Evolutionary conservation across 1,284 basidiomycete species (phyloP), one percentile per base, ranked within the genome.

Genomic region (Malassezia caprae): DNA sequence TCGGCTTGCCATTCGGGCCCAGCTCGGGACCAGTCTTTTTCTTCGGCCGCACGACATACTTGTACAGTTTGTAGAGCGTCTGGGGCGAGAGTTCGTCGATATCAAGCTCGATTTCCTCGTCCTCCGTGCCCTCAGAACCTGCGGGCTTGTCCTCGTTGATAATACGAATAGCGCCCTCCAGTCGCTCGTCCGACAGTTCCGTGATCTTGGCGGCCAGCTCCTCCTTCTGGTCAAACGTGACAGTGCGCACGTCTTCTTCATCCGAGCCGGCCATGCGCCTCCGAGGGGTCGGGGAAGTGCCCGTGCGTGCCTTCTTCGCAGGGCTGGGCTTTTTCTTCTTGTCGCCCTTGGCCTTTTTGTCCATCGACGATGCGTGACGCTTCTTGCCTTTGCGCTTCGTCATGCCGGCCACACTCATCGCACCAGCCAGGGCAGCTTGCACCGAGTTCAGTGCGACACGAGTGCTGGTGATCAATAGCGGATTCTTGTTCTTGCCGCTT

Each of bases 71-170:
- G 63, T 72, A 74, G 53, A 74, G 66, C 43, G 72, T 74, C 35
- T 58, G 52, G 1, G 72, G 65, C 17, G 63, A 65, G 21, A 74
- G 59, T 56, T 71, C 72, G 53, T 74, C 72, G 53, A 74, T 74
- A 53, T 74, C 72, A 13, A 74, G 63, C 61, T 74, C 72, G 40
- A 74, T 74, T 60, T 74, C 72, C 49, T 74, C 72, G 39, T 74
- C 67, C 44, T 57, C 55, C 12, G 13, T 24, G 50, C 72, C 67
- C 41, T 64, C 60, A 48, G 67, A 55, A 42, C 59, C 66, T 10
- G 62, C 58, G 27, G 72, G 70, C 60, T 74, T 72, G 62, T 74
- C 72, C 54, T 74, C 72, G 49, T 69, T 68, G 53, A 74, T 70
- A 58, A 74, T 74, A 32, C 66, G 64, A 48, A 74, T 65, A 41